Conservation (phyloP, 2,329 filamentous ascomycete species). For the Claviceps purpurea region DNA sequence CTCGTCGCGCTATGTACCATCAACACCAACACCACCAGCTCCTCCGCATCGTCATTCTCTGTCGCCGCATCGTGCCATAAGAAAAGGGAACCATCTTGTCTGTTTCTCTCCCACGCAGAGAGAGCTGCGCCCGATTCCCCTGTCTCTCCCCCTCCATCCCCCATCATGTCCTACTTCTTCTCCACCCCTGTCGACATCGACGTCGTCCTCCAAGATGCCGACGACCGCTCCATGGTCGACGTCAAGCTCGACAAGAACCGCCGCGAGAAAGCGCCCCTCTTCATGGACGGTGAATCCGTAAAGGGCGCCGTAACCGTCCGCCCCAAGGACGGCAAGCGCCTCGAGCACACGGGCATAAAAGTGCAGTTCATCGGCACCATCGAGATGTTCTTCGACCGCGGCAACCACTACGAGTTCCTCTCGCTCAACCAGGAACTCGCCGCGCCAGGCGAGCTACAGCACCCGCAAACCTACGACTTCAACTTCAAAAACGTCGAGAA, state of each 20-base stretch:
- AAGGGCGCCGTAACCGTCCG: conserved; percentile 90
- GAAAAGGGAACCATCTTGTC: neutral
- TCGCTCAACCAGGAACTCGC: conserved; percentile 94
- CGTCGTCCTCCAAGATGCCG: conserved; percentile 88
- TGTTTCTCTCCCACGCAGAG: neutral
- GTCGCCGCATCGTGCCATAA: neutral
- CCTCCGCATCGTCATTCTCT: neutral
- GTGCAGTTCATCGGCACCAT: conserved; percentile 99
- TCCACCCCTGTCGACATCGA: conserved; percentile 98
- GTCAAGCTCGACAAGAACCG: conserved; percentile 98
- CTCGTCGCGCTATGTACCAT: neutral
- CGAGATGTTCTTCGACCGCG: conserved; percentile 99
- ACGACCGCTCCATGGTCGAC: conserved; percentile 89
- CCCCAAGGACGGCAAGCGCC: conserved; percentile 92
- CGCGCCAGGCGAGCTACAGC: conserved; percentile 91
- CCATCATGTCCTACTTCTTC: conserved; percentile 89
- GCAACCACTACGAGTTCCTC: conserved; percentile 98
- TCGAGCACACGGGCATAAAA: conserved; percentile 98
- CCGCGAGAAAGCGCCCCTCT: conserved; percentile 90
- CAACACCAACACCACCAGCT: neutral
- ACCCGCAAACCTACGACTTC: conserved; percentile 97
- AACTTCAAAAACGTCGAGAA: conserved; percentile 99
- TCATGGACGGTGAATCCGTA: conserved; percentile 96
- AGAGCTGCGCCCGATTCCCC: neutral
- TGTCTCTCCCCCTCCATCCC: neutral